phyloP scores from a whole-genome alignment of 768 basidiomycete genomes.

The Trichaptum fuscoviolaceum region DNA sequence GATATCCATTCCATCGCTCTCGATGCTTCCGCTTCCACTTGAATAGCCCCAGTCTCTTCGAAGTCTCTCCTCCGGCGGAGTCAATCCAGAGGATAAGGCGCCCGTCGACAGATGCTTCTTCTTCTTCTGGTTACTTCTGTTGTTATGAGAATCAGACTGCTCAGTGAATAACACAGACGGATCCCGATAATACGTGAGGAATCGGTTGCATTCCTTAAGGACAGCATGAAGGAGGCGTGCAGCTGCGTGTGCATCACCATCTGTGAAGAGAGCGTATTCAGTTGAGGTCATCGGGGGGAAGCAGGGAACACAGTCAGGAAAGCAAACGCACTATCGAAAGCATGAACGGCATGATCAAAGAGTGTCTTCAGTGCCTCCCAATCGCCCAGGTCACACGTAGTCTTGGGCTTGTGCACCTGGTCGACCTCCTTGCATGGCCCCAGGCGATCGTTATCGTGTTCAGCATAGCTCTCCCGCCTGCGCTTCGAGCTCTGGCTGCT shows the following conservation, averaged over 20 bases:
- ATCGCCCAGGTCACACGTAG: slow-evolving; percentile 33
- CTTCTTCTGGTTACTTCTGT: slow-evolving; percentile 8
- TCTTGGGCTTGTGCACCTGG: neutral
- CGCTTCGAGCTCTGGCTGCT: slow-evolving; percentile 1
- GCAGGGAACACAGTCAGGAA: neutral
- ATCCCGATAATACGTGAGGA: slow-evolving; percentile 48
- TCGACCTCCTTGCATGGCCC: neutral
- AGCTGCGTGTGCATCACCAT: slow-evolving; percentile 42
- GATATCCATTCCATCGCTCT: neutral
- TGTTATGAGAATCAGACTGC: slow-evolving; percentile 14
- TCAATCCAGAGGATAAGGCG: slow-evolving; percentile 16
- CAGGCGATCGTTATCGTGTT: neutral
- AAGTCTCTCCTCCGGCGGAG: slow-evolving; percentile 22
- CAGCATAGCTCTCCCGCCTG: neutral
- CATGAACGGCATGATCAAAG: slow-evolving; percentile 49
- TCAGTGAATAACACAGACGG: slow-evolving; percentile 46
- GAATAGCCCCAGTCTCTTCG: slow-evolving; percentile 17
- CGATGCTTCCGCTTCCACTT: neutral
- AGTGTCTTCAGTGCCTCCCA: slow-evolving; percentile 67
- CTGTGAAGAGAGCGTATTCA: slow-evolving; percentile 22
- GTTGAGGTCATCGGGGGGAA: slow-evolving; percentile 9
- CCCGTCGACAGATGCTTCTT: neutral
- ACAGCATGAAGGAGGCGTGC: slow-evolving; percentile 55
- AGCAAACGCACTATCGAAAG: slow-evolving; percentile 48
- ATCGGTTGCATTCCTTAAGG: slow-evolving; percentile 65